These are phyloP conservation scores for Lenzites betulinus DNA, from an alignment of 768 basidiomycete genomes.

Conservation along the genomic window DNA sequence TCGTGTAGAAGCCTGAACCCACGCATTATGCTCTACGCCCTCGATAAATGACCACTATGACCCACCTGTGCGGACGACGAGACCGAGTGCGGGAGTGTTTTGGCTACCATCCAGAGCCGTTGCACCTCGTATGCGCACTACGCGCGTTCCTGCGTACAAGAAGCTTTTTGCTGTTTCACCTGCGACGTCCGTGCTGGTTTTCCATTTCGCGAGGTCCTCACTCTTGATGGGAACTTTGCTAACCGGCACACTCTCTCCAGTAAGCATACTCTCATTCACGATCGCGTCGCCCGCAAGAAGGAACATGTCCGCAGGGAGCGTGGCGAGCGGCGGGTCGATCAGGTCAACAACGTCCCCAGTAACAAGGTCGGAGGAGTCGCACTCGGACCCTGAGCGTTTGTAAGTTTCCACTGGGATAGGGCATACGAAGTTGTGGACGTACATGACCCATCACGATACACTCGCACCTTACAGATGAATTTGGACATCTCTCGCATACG, in stretches of 20 bases:
- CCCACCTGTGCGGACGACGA: conserved; percentile 86
- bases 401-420: neutral
- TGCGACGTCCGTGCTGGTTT: conserved; percentile 55
- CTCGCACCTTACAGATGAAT: conserved; percentile 76
- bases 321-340: conserved; percentile 67
- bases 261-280: conserved; percentile 98
- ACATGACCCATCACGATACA: conserved; percentile 75
- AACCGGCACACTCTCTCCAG: conserved; percentile 97
- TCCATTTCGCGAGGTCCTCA: conserved; percentile 73
- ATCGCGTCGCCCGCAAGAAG: conserved; percentile 96
- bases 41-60: neutral
- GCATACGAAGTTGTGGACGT: conserved; percentile 30
- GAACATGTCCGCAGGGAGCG: conserved; percentile 89
- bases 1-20: conserved; percentile 85
- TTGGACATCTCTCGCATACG: conserved; percentile 97
- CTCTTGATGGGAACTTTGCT: conserved; percentile 87
- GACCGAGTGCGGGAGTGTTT: conserved; percentile 67
- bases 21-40: neutral
- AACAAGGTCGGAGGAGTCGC: conserved; percentile 78
- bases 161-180: conserved; percentile 79
- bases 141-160: conserved; percentile 86
- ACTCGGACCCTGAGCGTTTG: conserved; percentile 56
- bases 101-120: conserved; percentile 53
- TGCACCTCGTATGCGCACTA: conserved; percentile 79
- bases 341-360: conserved; percentile 93